Base-by-base conservation (phyloP, 129 eudicot species). In the Artemisia tridentata region DNA sequence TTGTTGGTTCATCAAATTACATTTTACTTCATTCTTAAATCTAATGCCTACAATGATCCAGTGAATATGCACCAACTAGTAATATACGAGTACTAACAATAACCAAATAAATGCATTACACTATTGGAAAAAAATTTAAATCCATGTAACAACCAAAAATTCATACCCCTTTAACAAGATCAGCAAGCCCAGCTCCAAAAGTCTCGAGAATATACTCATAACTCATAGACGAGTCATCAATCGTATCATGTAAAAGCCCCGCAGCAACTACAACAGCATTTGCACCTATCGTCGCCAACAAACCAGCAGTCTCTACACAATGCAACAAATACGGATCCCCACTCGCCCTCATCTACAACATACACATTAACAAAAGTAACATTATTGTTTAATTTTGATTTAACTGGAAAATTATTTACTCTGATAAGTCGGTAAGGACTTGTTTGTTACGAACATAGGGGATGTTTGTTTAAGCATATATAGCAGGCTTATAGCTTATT, bases 251-350 rank as follows among this genome's bases (percentile, higher is more conserved):
- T 74, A 95, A 81, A 68, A 95, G 83, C 69, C 99, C 99, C 11
- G 97, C 99, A 72, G 99, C 92, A 29, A 95, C 99, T 31, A 95
- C 97, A 3, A 92, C 86, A 6, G 96, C 77, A 20, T 84, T 83
- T 11, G 99, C 96, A 57, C 99, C 99, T 7, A 90, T 80, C 4
- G 74, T 50, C 18, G 99, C 97, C 61, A 95, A 83, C 73, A 90
- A 76, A 66, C 84, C 76, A 0, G 97, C 96, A 3, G 99, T 95
- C 63, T 95, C 97, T 82, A 90, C 78, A 47, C 99, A 95, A 78
- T 90, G 98, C 72, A 87, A 87, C 71, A 93, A 75, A 79, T 93
- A 95, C 9, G 93, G 96, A 88, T 86, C 96, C 6, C 99, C 97
- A 81, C 91, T 90, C 11, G 96, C 96, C 57, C 96, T 80, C 73